Percentiles rank a stretch among this genome's conserved stretches.
These are phyloP conservation scores for Astrephomene gubernaculifera DNA, from an alignment of 139 green algal species.

Conservation along the genomic window DNA sequence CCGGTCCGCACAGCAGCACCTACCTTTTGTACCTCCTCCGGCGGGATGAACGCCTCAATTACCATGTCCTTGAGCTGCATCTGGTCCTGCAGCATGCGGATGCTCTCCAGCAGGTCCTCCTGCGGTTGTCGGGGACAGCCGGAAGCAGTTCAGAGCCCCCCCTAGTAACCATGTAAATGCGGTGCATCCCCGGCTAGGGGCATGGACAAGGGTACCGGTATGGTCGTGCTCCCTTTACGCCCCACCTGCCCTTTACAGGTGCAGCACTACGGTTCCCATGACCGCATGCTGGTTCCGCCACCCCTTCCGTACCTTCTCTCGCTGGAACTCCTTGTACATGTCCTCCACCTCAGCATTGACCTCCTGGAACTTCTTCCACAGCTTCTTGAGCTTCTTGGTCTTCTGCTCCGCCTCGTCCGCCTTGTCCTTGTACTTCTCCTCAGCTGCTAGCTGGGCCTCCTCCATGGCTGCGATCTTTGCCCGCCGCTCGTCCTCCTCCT, in stretches of 20 bases:
- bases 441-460: constrained; percentile 63
- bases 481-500: constrained; percentile 63
- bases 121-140: neutral
- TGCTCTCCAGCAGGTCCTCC: constrained; percentile 75
- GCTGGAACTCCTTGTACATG: constrained; percentile 75
- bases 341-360: constrained; percentile 73
- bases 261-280: too few species aligned
- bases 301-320: constrained; percentile 70
- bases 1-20: too few species aligned
- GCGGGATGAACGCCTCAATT: constrained; percentile 85
- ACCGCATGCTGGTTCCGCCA: too few species aligned
- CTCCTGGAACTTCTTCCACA: constrained; percentile 71
- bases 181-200: too few species aligned
- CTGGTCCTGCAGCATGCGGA: constrained; percentile 82
- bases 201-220: too few species aligned
- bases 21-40: constrained; percentile 79
- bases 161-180: too few species aligned
- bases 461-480: constrained; percentile 72
- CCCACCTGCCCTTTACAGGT: too few species aligned
- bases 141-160: too few species aligned
- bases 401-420: constrained; percentile 80
- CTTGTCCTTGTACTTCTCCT: constrained; percentile 72
- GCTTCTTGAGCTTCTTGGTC: constrained; percentile 81
- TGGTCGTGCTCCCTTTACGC: too few species aligned
- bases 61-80: constrained; percentile 86